These are phyloP conservation scores for Brassica incana DNA, from an alignment of 345 rosid genomes.

Conservation along the genomic window DNA sequence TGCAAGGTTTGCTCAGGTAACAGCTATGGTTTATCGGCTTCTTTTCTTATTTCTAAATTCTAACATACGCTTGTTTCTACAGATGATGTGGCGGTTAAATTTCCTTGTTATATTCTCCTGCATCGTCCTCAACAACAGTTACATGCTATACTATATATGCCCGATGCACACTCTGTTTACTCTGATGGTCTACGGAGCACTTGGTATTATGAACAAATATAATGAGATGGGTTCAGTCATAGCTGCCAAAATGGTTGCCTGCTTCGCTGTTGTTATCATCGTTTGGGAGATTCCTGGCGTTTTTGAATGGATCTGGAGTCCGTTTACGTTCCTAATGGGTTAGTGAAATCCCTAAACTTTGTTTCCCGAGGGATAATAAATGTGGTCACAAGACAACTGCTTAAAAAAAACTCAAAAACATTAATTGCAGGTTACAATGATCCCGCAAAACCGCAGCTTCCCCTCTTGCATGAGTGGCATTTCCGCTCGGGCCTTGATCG, in stretches of 20 bases:
- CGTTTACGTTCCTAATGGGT: conserved; percentile 86
- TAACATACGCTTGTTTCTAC: conserved; percentile 37
- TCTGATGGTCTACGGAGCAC: conserved; percentile 96
- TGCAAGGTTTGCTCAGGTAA: conserved; percentile 96
- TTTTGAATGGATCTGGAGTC: conserved; percentile 89
- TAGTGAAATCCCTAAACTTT: conserved; percentile 38
- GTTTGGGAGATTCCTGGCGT: conserved; percentile 97
- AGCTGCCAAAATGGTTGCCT: conserved; percentile 64
- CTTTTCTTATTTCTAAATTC: conserved; percentile 17
- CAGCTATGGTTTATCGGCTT: background rate
- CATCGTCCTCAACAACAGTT: conserved; percentile 81
- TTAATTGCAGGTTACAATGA: conserved; percentile 82
- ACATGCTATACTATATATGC: conserved; percentile 92
- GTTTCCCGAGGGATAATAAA: conserved; percentile 15
- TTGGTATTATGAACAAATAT: conserved; percentile 86
- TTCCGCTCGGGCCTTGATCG: conserved; percentile 99
- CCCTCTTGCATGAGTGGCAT: conserved; percentile 96
- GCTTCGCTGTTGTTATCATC: conserved; percentile 84
- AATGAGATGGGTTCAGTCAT: conserved; percentile 81
- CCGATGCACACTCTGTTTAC: conserved; percentile 99
- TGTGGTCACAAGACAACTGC: background rate
- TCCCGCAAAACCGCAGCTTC: conserved; percentile 75
- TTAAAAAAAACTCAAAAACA: background rate
- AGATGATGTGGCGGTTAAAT: conserved; percentile 99
- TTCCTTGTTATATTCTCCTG: conserved; percentile 89